These are phyloP conservation scores for Ogataea neopini DNA, from an alignment of 805 yeast genomes.

Conservation along the genomic window DNA sequence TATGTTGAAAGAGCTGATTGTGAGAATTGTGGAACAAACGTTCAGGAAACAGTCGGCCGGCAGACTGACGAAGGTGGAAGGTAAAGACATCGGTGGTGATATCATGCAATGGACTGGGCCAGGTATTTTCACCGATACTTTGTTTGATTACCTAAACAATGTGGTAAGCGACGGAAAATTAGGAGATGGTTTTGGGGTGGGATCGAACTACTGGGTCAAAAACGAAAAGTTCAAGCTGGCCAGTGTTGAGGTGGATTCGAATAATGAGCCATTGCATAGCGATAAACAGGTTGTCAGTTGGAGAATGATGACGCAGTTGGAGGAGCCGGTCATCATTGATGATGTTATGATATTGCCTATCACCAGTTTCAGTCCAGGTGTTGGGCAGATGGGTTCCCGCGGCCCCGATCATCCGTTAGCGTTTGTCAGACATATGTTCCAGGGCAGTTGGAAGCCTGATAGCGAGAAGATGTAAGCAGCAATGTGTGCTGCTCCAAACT, in stretches of 20 bases:
- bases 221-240: conserved; percentile 25
- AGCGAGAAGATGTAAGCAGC: conserved; percentile 15
- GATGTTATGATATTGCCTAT: conserved; percentile 75
- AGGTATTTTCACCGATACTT: conserved; percentile 86
- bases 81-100: conserved; percentile 70
- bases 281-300: conserved; percentile 47
- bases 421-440: conserved; percentile 61
- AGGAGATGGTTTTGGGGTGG: conserved; percentile 37
- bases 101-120: conserved; percentile 97
- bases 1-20: conserved; percentile 73
- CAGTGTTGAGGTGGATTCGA: conserved; percentile 22
- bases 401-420: conserved; percentile 46
- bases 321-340: conserved; percentile 55
- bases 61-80: conserved; percentile 46
- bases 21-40: conserved; percentile 77
- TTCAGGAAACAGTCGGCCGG: conserved; percentile 52
- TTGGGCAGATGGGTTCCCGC: conserved; percentile 67
- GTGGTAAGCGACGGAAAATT: conserved; percentile 40
- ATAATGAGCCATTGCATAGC: conserved; percentile 27
- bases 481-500: no score
- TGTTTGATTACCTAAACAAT: conserved; percentile 78
- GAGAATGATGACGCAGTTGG: conserved; percentile 63
- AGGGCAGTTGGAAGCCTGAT: conserved; percentile 63
- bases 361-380: conserved; percentile 67
- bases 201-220: conserved; percentile 30